Base-by-base conservation (phyloP, 2,329 filamentous ascomycete species). In the Pyrenophora tritici-repentis region DNA sequence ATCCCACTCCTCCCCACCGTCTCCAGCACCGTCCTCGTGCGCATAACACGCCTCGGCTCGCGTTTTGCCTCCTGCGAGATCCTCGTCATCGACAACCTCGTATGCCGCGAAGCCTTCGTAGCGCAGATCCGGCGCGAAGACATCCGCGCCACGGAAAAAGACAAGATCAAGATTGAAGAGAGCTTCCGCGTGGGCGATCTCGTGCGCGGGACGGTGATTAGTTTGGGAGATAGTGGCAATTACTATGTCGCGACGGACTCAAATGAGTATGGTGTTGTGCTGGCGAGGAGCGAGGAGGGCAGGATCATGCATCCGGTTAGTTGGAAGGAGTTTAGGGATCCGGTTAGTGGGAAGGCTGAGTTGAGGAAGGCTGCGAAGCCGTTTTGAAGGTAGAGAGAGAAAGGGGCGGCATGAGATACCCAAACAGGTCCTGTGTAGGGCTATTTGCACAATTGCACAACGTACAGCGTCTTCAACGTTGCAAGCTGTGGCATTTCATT, bases 311-410 rank as follows among this genome's bases (percentile, higher is more conserved):
- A 89, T 66, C 93, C 94, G 2, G 83, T 96, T 47, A 95, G 87
- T 74, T 99, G 94, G 94, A 95, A 88, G 78, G 93, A 97, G 76
- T 96, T 95, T 77, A 83, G 84, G 68, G 93, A 97, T 78, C 85
- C 86, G 0, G 85, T 88, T 67, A 95, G 88, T 6, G 91, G 91
- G 3, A 69, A 79, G 38, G 85, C 81, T 61, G 94, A 97, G 81
- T 77, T 78, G 60, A 86, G 94, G 73, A 99, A 99, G 79, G 94
- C 97, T 52, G 94, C 94, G 16, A 94, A 95, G 77, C 94, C 94
- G 20, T 89, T 89, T 67, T 72, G 54, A 65, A 31, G 12, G 2
- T 9, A 18, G 3, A 2, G 10, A 6, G 10, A 3, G 29, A 13
- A 14, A 26, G 37, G n/a, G 33, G 33, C 9, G 29, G 18, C 7